Conservation (phyloP, 192 early-diverging fungal species). For the Helicostylum pulchrum region DNA sequence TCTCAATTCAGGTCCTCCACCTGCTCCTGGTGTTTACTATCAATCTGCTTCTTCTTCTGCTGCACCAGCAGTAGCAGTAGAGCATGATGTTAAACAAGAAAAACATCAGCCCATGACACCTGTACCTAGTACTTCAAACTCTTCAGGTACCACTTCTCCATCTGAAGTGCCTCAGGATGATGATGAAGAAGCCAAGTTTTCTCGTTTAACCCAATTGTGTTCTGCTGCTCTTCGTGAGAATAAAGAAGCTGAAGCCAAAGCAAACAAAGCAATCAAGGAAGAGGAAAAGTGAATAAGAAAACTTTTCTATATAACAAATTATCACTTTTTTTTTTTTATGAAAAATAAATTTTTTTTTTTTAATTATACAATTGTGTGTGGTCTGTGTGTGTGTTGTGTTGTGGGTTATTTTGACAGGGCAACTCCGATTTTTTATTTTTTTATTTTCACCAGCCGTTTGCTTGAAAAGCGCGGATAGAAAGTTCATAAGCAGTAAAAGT, state of each 20-base stretch:
- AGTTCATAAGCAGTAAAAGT: constrained; percentile 78
- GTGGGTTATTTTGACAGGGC: background rate
- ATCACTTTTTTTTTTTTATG: too few relatives aligned
- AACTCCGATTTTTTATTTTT: constrained; percentile 14
- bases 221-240: constrained; percentile 18
- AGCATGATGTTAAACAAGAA: background rate
- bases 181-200: constrained; percentile 16
- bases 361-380: too few relatives aligned
- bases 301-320: too few relatives aligned
- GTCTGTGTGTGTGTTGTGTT: too few relatives aligned
- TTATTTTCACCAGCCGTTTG: constrained; percentile 14
- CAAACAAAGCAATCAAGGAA: too few relatives aligned
- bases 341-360: too few relatives aligned
- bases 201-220: constrained; percentile 25
- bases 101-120: constrained; percentile 31
- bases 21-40: too few relatives aligned
- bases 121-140: constrained; percentile 30
- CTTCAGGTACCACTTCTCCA: constrained; percentile 27
- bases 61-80: background rate
- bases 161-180: constrained; percentile 13
- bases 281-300: too few relatives aligned
- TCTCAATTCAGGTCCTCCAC: too few relatives aligned
- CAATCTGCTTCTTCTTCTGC: too few relatives aligned
- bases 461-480: constrained; percentile 41
- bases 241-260: background rate